Base-by-base conservation (phyloP, 805 yeast genomes). In the Candida methanosorbosa region DNA sequence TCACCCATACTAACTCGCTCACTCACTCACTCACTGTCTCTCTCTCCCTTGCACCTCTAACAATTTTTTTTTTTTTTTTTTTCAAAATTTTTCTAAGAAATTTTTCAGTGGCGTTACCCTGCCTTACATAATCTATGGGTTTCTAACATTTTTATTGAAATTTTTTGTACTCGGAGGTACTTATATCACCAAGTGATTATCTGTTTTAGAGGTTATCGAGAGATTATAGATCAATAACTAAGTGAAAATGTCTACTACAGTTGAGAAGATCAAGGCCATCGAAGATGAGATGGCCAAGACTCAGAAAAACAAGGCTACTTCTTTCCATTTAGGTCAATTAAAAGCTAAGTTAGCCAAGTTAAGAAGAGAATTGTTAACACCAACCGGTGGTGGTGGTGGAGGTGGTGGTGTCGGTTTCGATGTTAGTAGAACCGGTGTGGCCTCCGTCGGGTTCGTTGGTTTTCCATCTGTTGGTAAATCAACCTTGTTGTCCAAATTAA, bases 211-310 rank as follows among this genome's bases (percentile, higher is more conserved):
- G 15, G 25, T 18, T n/a, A n/a, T n/a, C n/a, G n/a, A n/a, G n/a
- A n/a, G n/a, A n/a, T n/a, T n/a, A n/a, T n/a, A n/a, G n/a, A n/a
- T n/a, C n/a, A n/a, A 30, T 30, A 26, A 15, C 15, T 26, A 26
- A n/a, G 8, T 26, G 14, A 35, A 26, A 4, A 32, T 26, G 30
- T 25, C 30, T 16, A 78, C 83, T 9, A 76, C 81, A 5, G 82
- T 77, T 35, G 84, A 78, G 45, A 72, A 81, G 57, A 81, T 82
- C 54, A 79, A 82, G 65, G 79, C 81, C 64, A 83, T 88, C 68
- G 97, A 90, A 63, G 92, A 82, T 63, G 98, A 90, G 70, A 90
- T 90, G 98, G 88, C 97, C 65, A 72, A 72, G 52, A 92, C 99
- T 52, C 99, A 92, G 58, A 92, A 90, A 66, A 92, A 92, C 66